These are phyloP conservation scores for Termitomyces sp. DNA, from an alignment of 768 basidiomycete genomes.

Conservation along the genomic window DNA sequence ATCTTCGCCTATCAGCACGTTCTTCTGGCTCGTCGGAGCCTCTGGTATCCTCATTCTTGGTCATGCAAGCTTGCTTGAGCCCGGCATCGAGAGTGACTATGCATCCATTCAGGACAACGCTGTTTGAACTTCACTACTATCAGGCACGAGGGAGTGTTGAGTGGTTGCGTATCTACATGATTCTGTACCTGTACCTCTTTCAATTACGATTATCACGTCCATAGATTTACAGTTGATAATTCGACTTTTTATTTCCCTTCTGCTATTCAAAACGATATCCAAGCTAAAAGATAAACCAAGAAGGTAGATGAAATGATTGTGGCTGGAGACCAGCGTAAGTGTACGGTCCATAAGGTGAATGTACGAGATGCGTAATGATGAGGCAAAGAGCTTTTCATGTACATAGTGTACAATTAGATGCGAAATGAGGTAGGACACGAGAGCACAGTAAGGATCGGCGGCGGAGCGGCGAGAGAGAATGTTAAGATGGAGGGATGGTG, in stretches of 20 bases:
- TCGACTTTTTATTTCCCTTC: conserved; percentile 5
- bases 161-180: not conserved
- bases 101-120: conserved; percentile 70
- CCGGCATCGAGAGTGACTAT: conserved; percentile 94
- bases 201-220: not conserved
- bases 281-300: not conserved
- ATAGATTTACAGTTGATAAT: not conserved
- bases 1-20: conserved; percentile 70
- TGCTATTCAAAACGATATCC: conserved; percentile 1
- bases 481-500: not conserved
- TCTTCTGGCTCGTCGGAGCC: conserved; percentile 95
- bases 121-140: conserved; percentile 8
- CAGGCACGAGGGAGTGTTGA: not conserved
- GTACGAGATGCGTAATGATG: not conserved
- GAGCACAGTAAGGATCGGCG: conserved; percentile 11
- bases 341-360: not conserved
- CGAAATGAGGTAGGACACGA: conserved; percentile 5
- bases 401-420: conserved; percentile 14
- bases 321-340: not conserved
- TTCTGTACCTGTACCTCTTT: not conserved
- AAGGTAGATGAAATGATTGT: not conserved
- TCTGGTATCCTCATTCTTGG: conserved; percentile 79
- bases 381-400: conserved; percentile 4
- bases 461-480: not conserved
- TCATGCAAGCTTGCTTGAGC: conserved; percentile 89